Base-by-base conservation (phyloP, 2,329 filamentous ascomycete genomes). In the Exophiala xenobiotica region DNA sequence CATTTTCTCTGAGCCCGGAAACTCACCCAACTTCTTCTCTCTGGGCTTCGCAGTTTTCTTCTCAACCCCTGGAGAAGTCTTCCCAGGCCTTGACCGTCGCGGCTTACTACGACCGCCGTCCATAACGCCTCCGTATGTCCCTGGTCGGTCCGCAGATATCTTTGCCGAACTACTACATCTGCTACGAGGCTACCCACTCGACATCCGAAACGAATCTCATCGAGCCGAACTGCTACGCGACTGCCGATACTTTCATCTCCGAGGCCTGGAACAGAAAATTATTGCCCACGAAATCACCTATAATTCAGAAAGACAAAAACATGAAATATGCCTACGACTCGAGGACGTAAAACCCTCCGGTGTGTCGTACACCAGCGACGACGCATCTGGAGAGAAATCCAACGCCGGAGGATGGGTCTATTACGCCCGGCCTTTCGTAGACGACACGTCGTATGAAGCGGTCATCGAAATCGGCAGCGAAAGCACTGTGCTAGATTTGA, bases 1-100 rank as follows among this genome's bases (percentile, higher is more conserved):
- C 62, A 78, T 95, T 55, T 95, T 97, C 69, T 86, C 81, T 23
- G 80, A 82, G 27, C 89, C 90, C 1, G 92, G 91, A 20, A 91
- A 97, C 71, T 85, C 83, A n/a, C 91, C 91, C 9, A 97, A 97
- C 69, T 97, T 90, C 77, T 97, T 97, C 75, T 87, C 90, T 0
- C 80, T 96, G 3, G 91, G 91, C 53, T 96, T 95, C 65, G 86
- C 85, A 29, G 81, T 89, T 62, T 95, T 95, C 77, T 95, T 96
- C 73, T 85, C 85, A 12, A 83, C 82, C 2, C 88, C 88, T 0
- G 78, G 81, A 11, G 86, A 95, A 62, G 80, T 90, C 4, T 96
- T 96, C 61, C 92, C 92, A 0, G 92, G 91, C 1, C 79, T 96
- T 1, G 83, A 90, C 52, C 83, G 89, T 45, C 81, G 84, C 54